phyloP scores from a whole-genome alignment of 352 stramenopile genomes.

The Phytophthora foliorum region DNA sequence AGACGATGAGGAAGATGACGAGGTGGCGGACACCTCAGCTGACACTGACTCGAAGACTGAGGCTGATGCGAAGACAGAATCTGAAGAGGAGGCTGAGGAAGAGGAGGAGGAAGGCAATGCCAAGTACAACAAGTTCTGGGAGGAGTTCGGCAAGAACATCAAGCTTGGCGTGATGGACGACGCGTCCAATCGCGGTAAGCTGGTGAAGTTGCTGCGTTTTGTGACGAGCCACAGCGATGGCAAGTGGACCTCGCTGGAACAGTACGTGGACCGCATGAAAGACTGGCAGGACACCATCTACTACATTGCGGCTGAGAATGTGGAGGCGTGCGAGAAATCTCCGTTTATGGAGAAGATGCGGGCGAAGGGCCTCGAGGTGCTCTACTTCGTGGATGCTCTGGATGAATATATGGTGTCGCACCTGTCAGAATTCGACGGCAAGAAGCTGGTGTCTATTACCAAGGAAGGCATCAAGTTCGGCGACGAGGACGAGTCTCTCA shows the following conservation, averaged over 20 bases:
- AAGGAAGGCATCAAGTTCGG: slow-evolving; percentile 99
- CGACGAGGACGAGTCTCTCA: slow-evolving; percentile 97
- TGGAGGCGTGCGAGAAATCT: slow-evolving; percentile 94
- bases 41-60: slow-evolving; percentile 75
- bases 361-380: slow-evolving; percentile 98
- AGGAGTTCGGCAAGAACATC: slow-evolving; percentile 98
- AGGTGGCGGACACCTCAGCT: slow-evolving; percentile 53
- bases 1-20: slow-evolving; percentile 62
- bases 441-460: slow-evolving; percentile 97
- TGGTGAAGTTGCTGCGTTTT: slow-evolving; percentile 98
- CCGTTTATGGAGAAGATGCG: slow-evolving; percentile 98
- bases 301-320: slow-evolving; percentile 96
- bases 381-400: slow-evolving; percentile 98
- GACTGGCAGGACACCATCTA: slow-evolving; percentile 99
- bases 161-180: slow-evolving; percentile 99
- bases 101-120: slow-evolving; percentile 76
- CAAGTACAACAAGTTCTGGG: slow-evolving; percentile 98
- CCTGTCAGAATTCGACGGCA: slow-evolving; percentile 94
- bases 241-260: slow-evolving; percentile 95
- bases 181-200: slow-evolving; percentile 93
- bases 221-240: slow-evolving; percentile 94
- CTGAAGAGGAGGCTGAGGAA: slow-evolving; percentile 45
- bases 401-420: slow-evolving; percentile 99
- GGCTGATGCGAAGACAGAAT: slow-evolving; percentile 85
- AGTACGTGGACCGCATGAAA: slow-evolving; percentile 98